Base-by-base conservation (phyloP, 495 filamentous ascomycete genomes). In the Parachaetomium inaequale region DNA sequence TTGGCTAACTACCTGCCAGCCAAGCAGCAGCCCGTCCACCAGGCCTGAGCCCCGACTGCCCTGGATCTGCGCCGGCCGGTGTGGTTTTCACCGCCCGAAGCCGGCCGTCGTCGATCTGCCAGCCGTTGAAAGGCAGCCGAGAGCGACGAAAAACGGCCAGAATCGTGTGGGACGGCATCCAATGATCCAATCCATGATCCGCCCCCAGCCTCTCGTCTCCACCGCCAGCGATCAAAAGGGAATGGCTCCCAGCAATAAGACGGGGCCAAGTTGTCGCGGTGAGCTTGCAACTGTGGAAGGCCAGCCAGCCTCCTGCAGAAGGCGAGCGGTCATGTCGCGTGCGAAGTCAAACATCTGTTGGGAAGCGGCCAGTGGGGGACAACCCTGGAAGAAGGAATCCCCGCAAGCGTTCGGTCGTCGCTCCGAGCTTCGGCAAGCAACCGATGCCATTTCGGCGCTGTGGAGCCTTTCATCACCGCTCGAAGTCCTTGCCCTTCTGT, bases 261-360 rank as follows among this genome's bases (percentile, higher is more conserved):
- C 45, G 57, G 45, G 57, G 45, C 47, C 21, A 52, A 59, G 23
- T 59, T 43, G 19, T 43, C 57, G 46, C 57, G 46, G 34, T 59
- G 57, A 59, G 43, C 45, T 32, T 59, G 42, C 36, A 29, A 5
- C 10, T 38, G n/a, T n/a, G n/a, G n/a, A n/a, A n/a, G n/a, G n/a
- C n/a, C n/a, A n/a, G n/a, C n/a, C n/a, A n/a, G n/a, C n/a, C 21
- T 2, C n/a, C 26, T 29, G 55, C 40, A 26, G 52, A 11, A 34
- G 32, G 51, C 31, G 14, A 11, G 38, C 29, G 21, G 29, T 59
- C n/a, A 23, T 23, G n/a, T 12, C 12, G 34, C n/a, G 4, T 21
- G 36, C 38, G 17, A 56, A 26, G n/a, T n/a, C n/a, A n/a, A 56
- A 15, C 36, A 40, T 40, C 17, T 40, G 36, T 56, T 40, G 34